phyloP scores from a whole-genome alignment of 345 rosid species.

The thale cress (Arabidopsis thaliana) region DNA sequence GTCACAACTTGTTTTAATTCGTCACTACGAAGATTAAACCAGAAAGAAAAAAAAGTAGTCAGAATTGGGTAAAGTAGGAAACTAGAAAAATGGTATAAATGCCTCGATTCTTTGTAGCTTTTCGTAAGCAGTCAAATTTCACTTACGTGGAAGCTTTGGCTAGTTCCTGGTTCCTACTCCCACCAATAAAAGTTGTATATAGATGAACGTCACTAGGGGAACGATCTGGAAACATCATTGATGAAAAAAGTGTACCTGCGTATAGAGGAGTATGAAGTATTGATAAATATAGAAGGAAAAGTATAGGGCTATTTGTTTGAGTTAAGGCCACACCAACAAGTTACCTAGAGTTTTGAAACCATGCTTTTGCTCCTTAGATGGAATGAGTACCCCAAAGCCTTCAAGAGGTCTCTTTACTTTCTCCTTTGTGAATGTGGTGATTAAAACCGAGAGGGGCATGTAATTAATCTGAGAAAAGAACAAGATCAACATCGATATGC shows the following conservation, averaged over 20 bases:
- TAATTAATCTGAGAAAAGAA: conserved; percentile 61
- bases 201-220: conserved; percentile 70
- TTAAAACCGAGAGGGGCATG: conserved; percentile 81
- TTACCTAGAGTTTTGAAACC: conserved; percentile 92
- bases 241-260: conserved; percentile 93
- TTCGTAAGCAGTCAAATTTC: conserved; percentile 11
- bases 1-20: conserved; percentile 80
- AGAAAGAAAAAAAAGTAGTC: neutral
- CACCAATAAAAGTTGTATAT: conserved; percentile 95
- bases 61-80: neutral
- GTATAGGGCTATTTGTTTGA: conserved; percentile 12
- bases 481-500: conserved; percentile 21
- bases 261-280: conserved; percentile 18
- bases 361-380: conserved; percentile 80
- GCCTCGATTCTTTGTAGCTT: too few species aligned
- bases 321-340: conserved; percentile 16
- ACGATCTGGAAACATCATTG: conserved; percentile 96
- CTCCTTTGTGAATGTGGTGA: conserved; percentile 86
- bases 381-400: conserved; percentile 97
- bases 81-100: neutral
- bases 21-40: conserved; percentile 48
- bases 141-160: conserved; percentile 82
- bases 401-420: conserved; percentile 84
- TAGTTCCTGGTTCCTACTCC: conserved; percentile 85
- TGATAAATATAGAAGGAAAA: conserved; percentile 10